Conservation (phyloP, 2,329 filamentous ascomycete genomes). For the Cyclaneusma minus region DNA sequence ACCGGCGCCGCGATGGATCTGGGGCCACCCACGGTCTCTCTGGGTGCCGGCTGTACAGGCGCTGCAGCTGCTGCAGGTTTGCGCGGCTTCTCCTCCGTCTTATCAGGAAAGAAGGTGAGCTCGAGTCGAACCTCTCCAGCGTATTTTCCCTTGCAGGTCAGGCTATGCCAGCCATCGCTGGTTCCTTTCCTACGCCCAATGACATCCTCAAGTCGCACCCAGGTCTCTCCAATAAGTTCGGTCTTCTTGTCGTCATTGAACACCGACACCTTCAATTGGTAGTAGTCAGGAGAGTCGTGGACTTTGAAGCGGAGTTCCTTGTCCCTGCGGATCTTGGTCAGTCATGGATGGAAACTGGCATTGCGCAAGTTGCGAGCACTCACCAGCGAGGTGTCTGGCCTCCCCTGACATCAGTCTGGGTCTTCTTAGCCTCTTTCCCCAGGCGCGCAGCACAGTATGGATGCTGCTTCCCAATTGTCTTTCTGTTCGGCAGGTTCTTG, state of each 20-base stretch:
- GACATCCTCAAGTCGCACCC: constrained; percentile 70
- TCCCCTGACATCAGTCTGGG: constrained; percentile 80
- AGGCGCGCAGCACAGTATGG: constrained; percentile 89
- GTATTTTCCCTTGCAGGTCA: constrained; percentile 86
- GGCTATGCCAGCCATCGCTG: constrained; percentile 78
- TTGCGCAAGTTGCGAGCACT: constrained; percentile 22
- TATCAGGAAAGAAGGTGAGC: constrained; percentile 84
- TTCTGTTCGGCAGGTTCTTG: constrained; percentile 92
- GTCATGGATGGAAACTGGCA: constrained; percentile 1
- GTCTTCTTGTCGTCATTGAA: constrained; percentile 99
- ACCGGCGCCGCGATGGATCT: constrained; percentile 40
- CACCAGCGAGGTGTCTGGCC: constrained; percentile 95
- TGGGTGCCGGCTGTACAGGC: no score
- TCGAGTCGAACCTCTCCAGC: constrained; percentile 90
- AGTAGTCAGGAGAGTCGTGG: constrained; percentile 93
- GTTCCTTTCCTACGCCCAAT: constrained; percentile 81
- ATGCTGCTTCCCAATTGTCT: constrained; percentile 97
- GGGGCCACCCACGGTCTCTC: constrained; percentile 22
- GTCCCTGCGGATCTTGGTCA: constrained; percentile 50
- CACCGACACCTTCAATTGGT: constrained; percentile 83
- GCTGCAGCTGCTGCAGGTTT: constrained; percentile 19
- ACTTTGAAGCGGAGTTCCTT: constrained; percentile 93
- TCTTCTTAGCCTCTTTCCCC: constrained; percentile 96
- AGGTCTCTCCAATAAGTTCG: constrained; percentile 87
- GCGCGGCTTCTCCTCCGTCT: constrained; percentile 36